Evolutionary conservation across 2,329 filamentous ascomycete species (phyloP), one percentile per base, ranked within the genome.

Genomic region (Fusarium acutatum): DNA sequence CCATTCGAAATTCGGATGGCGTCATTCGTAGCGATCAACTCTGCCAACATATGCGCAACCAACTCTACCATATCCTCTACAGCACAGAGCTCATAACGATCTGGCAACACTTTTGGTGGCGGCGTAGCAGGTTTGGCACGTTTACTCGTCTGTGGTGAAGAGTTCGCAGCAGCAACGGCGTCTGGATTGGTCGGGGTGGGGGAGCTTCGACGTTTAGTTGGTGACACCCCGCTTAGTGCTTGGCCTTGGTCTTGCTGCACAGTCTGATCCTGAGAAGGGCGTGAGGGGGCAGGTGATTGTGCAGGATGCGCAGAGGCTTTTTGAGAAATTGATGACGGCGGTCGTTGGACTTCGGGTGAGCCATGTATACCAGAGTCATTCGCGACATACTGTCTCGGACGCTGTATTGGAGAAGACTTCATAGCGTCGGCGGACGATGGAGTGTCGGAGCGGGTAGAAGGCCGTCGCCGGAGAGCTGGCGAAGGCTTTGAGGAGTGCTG

Each of bases 11-110:
- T 82, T 77, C 92, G 91, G 62, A 98, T 89, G 52, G 96, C 95
- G 81, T 99, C 96, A 79, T 99, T 99, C 72, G 96, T 94, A 70
- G 94, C 91, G 75, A 99, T 97, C 53, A 99, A 86, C 83, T 99
- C 96, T 82, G 95, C 92, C 53, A 99, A 88, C 96, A 99, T 98
- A 79, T 97, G 94, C 50, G 95, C 91, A 75, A 99, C 96, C 69
- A 99, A 85, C 46, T 96, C 88, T 34, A 97, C 96, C 80, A 99
- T 89, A 80, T 98, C 95, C 78, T 95, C 93, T 14, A 94, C 90
- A 43, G 92, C 87, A 80, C 94, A 97, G 17, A 91, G 85, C 81
- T 97, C 94, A 81, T 99, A 99, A 77, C 88, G 87, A 67, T 88
- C 82, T 2, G 96, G 93, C 79, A 96, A 78, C 14, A 88, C 76